Base-by-base conservation (phyloP, 331 rosid species). In the Rosa hybrid region DNA sequence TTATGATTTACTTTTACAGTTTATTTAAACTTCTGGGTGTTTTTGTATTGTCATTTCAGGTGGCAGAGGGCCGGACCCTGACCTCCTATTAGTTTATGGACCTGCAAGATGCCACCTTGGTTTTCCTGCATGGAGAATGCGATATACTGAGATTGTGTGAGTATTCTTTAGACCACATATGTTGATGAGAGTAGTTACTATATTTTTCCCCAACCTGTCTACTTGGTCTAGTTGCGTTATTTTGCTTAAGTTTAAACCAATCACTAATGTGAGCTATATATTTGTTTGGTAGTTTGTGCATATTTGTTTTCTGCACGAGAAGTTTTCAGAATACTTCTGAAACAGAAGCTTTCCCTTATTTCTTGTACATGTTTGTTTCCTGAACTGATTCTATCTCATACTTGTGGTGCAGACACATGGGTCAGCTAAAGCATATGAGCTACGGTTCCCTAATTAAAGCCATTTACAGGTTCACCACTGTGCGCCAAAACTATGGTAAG, bases 51-150 rank as follows among this genome's bases (percentile, higher is more conserved):
- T 76, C 46, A 72, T 68, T 50, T 77, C 84, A 94, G 98, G 97
- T 78, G 68, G 89, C 64, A 84, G 85, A 80, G 97, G 97, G 48
- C 91, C 90, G 12, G 96, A 91, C 71, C 98, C 98, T 65, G 94
- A 94, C 82, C 94, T 94, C 77, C 86, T 94, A 74, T 86, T 92
- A 80, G 92, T 89, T 60, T 94, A 90, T 84, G 98, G 97, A 79
- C 97, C 98, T 38, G 88, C 83, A 56, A 91, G 98, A 84, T 91
- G 97, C 86, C 98, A 94, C 84, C 91, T 91, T 49, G 98, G 98
- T 80, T 94, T 92, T 84, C 96, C 98, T 64, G 91, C 97, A 51
- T 94, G 98, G 98, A 91, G 98, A 84, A 83, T 94, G 27, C 90
- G 87, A 25, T 91, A 94, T 79, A 88, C 98, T 8, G 98, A 94